These are phyloP conservation scores for Dipodascus albidus DNA, from an alignment of 805 yeast genomes.

Conservation along the genomic window DNA sequence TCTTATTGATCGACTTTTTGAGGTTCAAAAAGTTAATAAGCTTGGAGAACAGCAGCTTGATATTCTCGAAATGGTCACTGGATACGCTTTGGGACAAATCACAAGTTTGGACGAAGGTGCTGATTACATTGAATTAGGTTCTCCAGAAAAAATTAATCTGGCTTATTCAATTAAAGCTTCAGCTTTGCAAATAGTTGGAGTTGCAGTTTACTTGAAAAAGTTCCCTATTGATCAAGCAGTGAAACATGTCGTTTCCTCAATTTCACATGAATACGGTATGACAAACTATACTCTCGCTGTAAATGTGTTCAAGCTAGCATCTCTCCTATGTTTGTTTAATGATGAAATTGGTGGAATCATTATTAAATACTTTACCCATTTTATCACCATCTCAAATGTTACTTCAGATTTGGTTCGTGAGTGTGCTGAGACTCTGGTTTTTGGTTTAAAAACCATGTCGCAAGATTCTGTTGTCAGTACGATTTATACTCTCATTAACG, in stretches of 20 bases:
- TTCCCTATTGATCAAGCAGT: constrained; percentile 34
- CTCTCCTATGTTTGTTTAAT: constrained; percentile 34
- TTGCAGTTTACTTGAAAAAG: constrained; percentile 38
- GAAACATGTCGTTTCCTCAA: constrained; percentile 37
- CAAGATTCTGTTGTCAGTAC: constrained; percentile 79
- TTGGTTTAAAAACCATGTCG: constrained; percentile 54
- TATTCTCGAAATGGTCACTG: constrained; percentile 12
- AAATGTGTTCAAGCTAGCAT: constrained; percentile 43
- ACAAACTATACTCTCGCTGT: constrained; percentile 41
- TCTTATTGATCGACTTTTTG: neutral
- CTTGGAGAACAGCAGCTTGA: constrained; percentile 4
- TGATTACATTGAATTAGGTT: constrained; percentile 41
- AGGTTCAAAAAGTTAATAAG: constrained; percentile 4
- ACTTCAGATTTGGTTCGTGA: constrained; percentile 35
- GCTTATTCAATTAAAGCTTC: constrained; percentile 45
- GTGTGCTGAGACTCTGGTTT: constrained; percentile 48
- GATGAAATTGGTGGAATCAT: constrained; percentile 22
- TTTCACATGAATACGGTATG: constrained; percentile 42
- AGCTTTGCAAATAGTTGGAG: constrained; percentile 49
- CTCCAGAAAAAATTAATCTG: constrained; percentile 34
- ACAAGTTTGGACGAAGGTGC: constrained; percentile 46
- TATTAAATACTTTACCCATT: constrained; percentile 30
- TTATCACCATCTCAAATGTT: constrained; percentile 39
- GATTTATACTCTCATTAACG: constrained; percentile 71
- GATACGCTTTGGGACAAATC: constrained; percentile 28